Evolutionary conservation across 352 stramenopile species (phyloP), one percentile per base, ranked within the genome.

Genomic region (Hyaloperonospora arabidopsidis): DNA sequence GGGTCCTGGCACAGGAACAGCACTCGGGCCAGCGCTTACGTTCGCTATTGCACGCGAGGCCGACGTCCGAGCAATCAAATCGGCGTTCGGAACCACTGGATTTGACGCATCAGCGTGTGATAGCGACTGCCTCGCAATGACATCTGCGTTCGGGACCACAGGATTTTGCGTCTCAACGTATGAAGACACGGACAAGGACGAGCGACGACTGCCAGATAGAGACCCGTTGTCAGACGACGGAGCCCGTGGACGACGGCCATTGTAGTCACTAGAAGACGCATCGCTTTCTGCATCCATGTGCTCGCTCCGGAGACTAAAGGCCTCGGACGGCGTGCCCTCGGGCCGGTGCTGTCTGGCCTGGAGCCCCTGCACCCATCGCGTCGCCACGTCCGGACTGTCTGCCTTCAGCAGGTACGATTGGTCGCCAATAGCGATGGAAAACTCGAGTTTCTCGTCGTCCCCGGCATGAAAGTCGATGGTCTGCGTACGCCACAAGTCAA

Each of bases 321-420:
- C 68, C 58, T 92, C 84, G 28, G 84, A 93, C 21, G 77, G 76
- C 7, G 79, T 79, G 22, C 73, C 67, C 44, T 91, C 79, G 0
- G 79, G 81, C n/a, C 79, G 75, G 32, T 75, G 65, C 62, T 93
- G 84, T 7, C 80, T 76, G 19, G 72, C 75, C 29, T 78, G 74
- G 4, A 93, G 67, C 4, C 84, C 84, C 66, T 91, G 54, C 18
- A 65, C 54, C 54, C 54, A 61, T 22, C 63, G 61, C 39, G 64
- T 32, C 1, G 83, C 80, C 17, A 90, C 83, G 25, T 89, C 73
- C 52, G 79, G 67, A 28, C 65, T 86, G 52, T 87, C 79, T 7
- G 83, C 80, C 60, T 87, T 89, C 49, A 93, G 76, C 17, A 93
- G 54, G 55, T 93, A 93, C 29, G 80, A 90, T 63, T 93, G 83